Conservation (phyloP, 2,329 filamentous ascomycete genomes). For the Teratosphaeria viscida region DNA sequence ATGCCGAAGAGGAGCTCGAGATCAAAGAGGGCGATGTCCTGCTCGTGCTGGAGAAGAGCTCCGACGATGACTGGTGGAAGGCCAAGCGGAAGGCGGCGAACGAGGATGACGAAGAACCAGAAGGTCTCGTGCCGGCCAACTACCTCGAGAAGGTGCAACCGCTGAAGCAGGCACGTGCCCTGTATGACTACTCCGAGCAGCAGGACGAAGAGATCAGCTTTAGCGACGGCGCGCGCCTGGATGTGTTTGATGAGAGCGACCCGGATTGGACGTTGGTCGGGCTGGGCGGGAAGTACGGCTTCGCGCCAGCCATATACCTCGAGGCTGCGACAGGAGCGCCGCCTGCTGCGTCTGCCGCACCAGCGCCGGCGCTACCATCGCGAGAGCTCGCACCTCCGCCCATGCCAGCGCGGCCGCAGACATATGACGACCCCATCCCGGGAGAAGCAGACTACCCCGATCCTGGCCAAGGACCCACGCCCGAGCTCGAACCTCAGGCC, state of each 20-base stretch:
- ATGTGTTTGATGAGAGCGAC: conserved; percentile 83
- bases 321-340: conserved; percentile 47
- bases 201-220: conserved; percentile 98
- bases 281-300: conserved; percentile 74
- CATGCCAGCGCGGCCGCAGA: conserved; percentile 29
- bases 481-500: conserved; percentile 26
- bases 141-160: conserved; percentile 79
- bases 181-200: conserved; percentile 96
- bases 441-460: conserved; percentile 34
- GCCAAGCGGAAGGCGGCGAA: conserved; percentile 82
- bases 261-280: conserved; percentile 95
- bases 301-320: conserved; percentile 93
- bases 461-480: conserved; percentile 34
- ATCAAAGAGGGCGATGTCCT: conserved; percentile 80
- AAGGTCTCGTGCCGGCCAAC: conserved; percentile 84
- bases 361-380: conserved; percentile 19
- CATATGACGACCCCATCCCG: conserved; percentile 27
- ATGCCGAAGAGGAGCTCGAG: conserved; percentile 73
- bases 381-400: conserved; percentile 23
- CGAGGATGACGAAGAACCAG: conserved; percentile 76
- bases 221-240: conserved; percentile 70
- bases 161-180: conserved; percentile 64
- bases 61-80: conserved; percentile 87
- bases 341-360: conserved; percentile 41
- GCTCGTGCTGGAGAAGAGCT: conserved; percentile 74